A percentile compares a stretch with the other conserved stretches of the same genome.
Evolutionary conservation across 495 filamentous ascomycete species (phyloP).

Genomic region (Annulohypoxylon stygium): DNA sequence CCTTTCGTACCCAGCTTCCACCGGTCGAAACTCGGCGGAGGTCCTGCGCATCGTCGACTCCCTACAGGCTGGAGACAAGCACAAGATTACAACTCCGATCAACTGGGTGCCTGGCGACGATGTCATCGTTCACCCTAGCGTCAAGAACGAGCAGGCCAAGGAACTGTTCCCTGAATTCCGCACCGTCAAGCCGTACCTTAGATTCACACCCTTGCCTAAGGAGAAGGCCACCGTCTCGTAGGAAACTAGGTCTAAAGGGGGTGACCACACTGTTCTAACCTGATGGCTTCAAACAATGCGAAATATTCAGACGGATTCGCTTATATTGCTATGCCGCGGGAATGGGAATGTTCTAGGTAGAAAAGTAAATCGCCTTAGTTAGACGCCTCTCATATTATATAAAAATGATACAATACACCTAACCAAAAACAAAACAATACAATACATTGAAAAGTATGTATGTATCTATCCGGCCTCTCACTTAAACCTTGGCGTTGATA

Average conservation of each 20-base stretch:
- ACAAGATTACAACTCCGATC: conserved; percentile 92
- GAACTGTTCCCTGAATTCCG: conserved; percentile 91
- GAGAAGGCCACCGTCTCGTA: conserved; percentile 48
- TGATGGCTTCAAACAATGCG: not conserved
- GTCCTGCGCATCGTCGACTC: conserved; percentile 96
- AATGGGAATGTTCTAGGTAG: not conserved
- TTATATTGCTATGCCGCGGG: not conserved
- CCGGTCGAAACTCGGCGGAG: conserved; percentile 96
- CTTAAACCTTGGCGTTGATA: not conserved
- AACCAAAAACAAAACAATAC: not conserved
- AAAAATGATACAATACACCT: not conserved
- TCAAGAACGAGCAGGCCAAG: conserved; percentile 89
- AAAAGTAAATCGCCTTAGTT: not conserved
- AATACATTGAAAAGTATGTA: not conserved
- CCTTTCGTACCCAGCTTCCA: conserved; percentile 96
- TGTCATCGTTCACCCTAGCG: conserved; percentile 92
- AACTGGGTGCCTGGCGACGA: conserved; percentile 94
- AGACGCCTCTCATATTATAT: not conserved
- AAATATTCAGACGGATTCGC: not conserved
- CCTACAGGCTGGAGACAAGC: conserved; percentile 96
- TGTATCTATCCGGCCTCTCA: not conserved
- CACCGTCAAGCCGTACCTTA: conserved; percentile 92
- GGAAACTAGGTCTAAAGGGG: not conserved
- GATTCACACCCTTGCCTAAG: conserved; percentile 76
- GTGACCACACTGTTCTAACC: not conserved